Evolutionary conservation across 108 stramenopile species (phyloP).

Genomic region (Conticribra guillardii): DNA sequence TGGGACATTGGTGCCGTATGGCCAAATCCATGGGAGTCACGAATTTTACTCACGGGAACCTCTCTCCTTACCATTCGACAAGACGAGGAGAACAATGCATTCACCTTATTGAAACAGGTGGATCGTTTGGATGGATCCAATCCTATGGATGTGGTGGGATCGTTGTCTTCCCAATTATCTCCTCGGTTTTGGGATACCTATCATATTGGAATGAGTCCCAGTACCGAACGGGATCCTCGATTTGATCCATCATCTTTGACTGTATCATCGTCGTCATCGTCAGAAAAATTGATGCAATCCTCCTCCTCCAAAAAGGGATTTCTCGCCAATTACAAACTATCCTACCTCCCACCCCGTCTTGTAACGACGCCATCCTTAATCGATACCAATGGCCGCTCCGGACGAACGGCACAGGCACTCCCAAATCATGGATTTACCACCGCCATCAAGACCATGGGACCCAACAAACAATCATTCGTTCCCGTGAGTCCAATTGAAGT

Average conservation of each 20-base stretch:
- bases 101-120: slow-evolving; percentile 54
- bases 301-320: slow-evolving; percentile 22
- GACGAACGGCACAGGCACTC: slow-evolving; percentile 55
- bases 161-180: slow-evolving; percentile 54
- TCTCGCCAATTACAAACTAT: slow-evolving; percentile 58
- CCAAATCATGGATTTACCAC: slow-evolving; percentile 84
- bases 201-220: slow-evolving; percentile 89
- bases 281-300: background rate
- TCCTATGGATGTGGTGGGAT: slow-evolving; percentile 40
- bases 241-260: slow-evolving; percentile 7
- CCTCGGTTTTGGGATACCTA: slow-evolving; percentile 90
- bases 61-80: slow-evolving; percentile 49
- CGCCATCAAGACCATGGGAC: slow-evolving; percentile 83
- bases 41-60: slow-evolving; percentile 67
- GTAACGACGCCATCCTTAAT: slow-evolving; percentile 59
- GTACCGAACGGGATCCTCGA: slow-evolving; percentile 62
- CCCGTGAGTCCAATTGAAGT: slow-evolving; percentile 77
- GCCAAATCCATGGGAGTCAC: slow-evolving; percentile 81
- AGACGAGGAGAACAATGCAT: slow-evolving; percentile 16
- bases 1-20: slow-evolving; percentile 83
- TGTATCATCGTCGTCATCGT: background rate
- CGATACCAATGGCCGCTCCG: slow-evolving; percentile 67
- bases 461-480: slow-evolving; percentile 64
- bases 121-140: slow-evolving; percentile 64
- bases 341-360: slow-evolving; percentile 66